Base-by-base conservation (phyloP, 2,329 filamentous ascomycete genomes). In the Penicillium sp. region DNA sequence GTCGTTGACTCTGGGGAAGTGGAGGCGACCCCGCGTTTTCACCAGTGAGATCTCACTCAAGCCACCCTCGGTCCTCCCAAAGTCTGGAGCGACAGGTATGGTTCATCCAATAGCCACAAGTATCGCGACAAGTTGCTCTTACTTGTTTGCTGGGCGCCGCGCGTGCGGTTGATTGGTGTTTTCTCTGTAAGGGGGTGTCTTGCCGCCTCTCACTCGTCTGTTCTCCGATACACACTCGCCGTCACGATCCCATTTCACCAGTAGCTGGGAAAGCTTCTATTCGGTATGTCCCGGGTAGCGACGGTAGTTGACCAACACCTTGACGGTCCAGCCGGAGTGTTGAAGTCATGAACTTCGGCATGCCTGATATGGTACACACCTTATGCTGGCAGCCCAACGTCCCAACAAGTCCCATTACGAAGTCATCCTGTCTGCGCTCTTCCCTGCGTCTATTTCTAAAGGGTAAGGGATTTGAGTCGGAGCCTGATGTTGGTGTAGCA, bases 281-380 rank as follows among this genome's bases (percentile, higher is more conserved):
- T 26, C 39, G 42, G 42, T 45, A 45, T 33, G 18, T 45, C 16
- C 42, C 42, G 42, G 42, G 4, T 45, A 45, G 9, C 33, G 10
- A 31, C 26, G 42, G 42, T 24, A n/a, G 2, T 9, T 29, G 8
- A 11, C 3, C 26, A 19, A 2, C 13, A 2, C 28, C 2, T 31
- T 9, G 14, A 21, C 10, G n/a, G 16, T n/a, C 5, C 10, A 21
- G 16, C 18, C n/a, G 42, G 26, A 33, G 26, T 23, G 24, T 43
- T 29, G 42, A 21, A 45, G 42, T 45, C 42, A 45, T 45, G 26
- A 45, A 13, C 28, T 19, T 31, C 42, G 42, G 42, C 3, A 45
- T 45, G 26, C 42, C 42, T 45, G 42, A 45, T 45, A 29, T 45
- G 28, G 42, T 45, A 45, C 42, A 45, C 26, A 45, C 28, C 42